A percentile compares a stretch with the other conserved stretches of the same genome.
phyloP scores from a whole-genome alignment of 2,329 filamentous ascomycete genomes.

The Ceratocystis cubensis region DNA sequence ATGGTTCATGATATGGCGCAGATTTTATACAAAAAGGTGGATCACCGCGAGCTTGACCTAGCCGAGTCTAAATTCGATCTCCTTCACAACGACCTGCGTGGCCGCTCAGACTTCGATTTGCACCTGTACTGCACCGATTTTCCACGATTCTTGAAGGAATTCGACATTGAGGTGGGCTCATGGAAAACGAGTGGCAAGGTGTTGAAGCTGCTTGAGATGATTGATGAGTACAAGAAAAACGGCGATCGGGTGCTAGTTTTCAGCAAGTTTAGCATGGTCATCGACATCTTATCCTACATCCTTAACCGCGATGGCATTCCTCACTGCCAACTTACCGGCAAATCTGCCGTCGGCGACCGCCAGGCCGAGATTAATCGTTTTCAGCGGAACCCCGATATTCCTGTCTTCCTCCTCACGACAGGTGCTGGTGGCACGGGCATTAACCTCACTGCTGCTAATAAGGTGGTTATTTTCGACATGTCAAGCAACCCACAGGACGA shows the following conservation, averaged over 20 bases:
- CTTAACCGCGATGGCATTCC: conserved; percentile 58
- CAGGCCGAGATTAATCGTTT: conserved; percentile 84
- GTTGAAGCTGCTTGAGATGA: conserved; percentile 61
- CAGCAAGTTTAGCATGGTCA: conserved; percentile 81
- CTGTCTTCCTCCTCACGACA: conserved; percentile 85
- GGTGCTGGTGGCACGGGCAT: conserved; percentile 94
- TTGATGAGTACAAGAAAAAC: conserved; percentile 59
- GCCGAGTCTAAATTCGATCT: conserved; percentile 40
- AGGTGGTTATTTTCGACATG: conserved; percentile 93
- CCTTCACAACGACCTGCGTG: conserved; percentile 43
- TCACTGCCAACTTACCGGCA: conserved; percentile 78
- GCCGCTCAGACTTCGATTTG: conserved; percentile 52
- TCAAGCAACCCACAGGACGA: conserved; percentile 98
- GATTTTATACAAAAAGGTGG: conserved; percentile 59
- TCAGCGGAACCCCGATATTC: conserved; percentile 60
- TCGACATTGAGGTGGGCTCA: conserved; percentile 41
- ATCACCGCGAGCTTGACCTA: conserved; percentile 41
- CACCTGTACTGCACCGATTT: conserved; percentile 54
- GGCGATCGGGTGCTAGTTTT: conserved; percentile 85
- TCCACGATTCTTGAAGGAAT: conserved; percentile 36
- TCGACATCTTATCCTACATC: conserved; percentile 79
- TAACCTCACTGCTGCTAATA: conserved; percentile 90
- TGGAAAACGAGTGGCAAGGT: conserved; percentile 69
- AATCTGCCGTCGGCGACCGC: conserved; percentile 66
- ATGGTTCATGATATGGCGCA: conserved; percentile 65